Evolutionary conservation across 768 basidiomycete genomes (phyloP).

Genomic region (Russula vinacea): DNA sequence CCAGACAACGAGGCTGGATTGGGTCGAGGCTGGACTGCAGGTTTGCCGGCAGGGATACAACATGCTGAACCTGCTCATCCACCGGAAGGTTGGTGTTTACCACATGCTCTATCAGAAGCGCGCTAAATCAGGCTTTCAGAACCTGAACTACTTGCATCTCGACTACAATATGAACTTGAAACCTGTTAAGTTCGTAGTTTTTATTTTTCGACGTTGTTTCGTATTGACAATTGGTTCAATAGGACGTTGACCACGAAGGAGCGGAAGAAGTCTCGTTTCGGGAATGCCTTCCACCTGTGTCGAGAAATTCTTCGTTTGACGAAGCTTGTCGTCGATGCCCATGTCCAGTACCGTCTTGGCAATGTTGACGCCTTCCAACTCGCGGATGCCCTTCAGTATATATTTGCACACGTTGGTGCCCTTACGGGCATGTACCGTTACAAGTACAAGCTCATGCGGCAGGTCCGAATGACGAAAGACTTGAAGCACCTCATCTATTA

Average conservation of each 20-base stretch:
- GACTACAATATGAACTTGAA: conserved; percentile 99
- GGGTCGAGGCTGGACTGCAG: conserved; percentile 98
- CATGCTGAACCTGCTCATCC: conserved; percentile 97
- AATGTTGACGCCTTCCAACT: conserved; percentile 99
- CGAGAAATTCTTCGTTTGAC: conserved; percentile 97
- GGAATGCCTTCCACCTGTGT: conserved; percentile 97
- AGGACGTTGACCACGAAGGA: conserved; percentile 98
- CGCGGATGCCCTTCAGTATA: conserved; percentile 97
- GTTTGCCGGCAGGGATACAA: conserved; percentile 99
- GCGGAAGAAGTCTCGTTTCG: conserved; percentile 99
- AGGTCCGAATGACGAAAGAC: conserved; percentile 99
- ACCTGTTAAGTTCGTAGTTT: conserved; percentile 67
- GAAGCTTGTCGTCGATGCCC: conserved; percentile 97
- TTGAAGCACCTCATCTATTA: conserved; percentile 98
- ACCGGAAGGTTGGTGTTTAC: conserved; percentile 72
- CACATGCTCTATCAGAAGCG: neutral
- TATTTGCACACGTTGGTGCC: conserved; percentile 95
- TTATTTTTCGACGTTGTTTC: neutral
- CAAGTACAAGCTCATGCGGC: conserved; percentile 99
- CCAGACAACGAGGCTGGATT: conserved; percentile 96
- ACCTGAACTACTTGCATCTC: conserved; percentile 88
- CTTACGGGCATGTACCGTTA: conserved; percentile 99
- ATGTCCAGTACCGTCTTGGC: conserved; percentile 97
- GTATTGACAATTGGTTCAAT: conserved; percentile 32
- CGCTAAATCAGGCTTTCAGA: conserved; percentile 43